phyloP scores from a whole-genome alignment of 306 rosid species.

The Dalbergia cochinchinensis region DNA sequence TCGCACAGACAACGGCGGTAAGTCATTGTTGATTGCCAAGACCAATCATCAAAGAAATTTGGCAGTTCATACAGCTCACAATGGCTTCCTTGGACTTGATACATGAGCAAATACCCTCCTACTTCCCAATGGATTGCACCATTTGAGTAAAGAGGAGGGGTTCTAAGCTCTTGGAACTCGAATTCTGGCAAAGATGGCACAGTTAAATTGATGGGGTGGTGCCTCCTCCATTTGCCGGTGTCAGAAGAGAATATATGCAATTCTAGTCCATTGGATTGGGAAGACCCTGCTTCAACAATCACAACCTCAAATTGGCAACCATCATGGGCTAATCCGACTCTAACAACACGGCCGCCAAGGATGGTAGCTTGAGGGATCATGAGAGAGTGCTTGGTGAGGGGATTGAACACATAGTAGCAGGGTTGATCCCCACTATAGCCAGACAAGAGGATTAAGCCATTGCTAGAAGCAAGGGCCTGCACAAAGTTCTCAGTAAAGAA shows the following conservation, averaged over 20 bases:
- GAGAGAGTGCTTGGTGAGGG: constrained; percentile 28
- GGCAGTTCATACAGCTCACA: constrained; percentile 46
- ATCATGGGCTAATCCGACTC: constrained; percentile 51
- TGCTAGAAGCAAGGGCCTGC: constrained; percentile 49
- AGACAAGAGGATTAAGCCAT: constrained; percentile 48
- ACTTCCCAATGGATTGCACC: constrained; percentile 56
- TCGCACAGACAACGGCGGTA: constrained; percentile 47
- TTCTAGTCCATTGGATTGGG: constrained; percentile 21
- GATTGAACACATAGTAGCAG: constrained; percentile 49
- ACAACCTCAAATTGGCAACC: constrained; percentile 47
- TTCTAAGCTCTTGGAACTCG: constrained; percentile 46
- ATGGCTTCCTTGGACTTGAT: not conserved
- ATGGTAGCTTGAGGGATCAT: constrained; percentile 35
- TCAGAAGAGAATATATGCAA: constrained; percentile 47
- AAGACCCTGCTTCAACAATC: constrained; percentile 43
- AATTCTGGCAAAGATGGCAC: constrained; percentile 36
- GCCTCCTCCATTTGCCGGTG: constrained; percentile 37
- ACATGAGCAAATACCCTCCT: constrained; percentile 47
- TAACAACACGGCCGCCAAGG: not conserved
- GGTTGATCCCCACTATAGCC: constrained; percentile 35
- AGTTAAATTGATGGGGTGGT: constrained; percentile 23
- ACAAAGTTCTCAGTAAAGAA: constrained; percentile 52
- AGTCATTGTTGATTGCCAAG: constrained; percentile 48
- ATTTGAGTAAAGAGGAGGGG: constrained; percentile 46
- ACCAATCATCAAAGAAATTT: constrained; percentile 39